Evolutionary conservation across 2,329 filamentous ascomycete genomes (phyloP), one percentile per base, ranked within the genome.

Genomic region (Orbilia quercus): DNA sequence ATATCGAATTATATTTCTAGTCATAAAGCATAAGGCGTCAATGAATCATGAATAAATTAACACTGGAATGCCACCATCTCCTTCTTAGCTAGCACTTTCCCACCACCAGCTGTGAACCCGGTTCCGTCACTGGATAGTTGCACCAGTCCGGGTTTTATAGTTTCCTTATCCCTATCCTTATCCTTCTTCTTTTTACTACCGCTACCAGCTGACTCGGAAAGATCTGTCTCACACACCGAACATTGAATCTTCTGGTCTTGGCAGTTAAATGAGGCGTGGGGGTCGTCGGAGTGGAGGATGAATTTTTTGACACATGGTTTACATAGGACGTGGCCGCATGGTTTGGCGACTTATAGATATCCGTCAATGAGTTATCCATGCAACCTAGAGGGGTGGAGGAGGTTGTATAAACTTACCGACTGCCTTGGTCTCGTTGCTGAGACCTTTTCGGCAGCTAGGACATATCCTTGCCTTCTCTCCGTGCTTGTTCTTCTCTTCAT

Each of bases 251-350:
- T 80, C 12, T 83, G 83, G 65, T 88, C 84, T 7, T 82, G 81
- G 34, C 84, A 82, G 0, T 80, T 79, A 28, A 80, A 81, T 1
- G 81, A 82, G 28, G 87, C 85, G 77, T 92, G 89, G 4, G 88
- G 87, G 79, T 90, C 86, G 69, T 81, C 83, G 64, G 81, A 82
- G 44, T 87, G 85, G 53, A 85, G 85, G 84, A 97, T 89, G 80
- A 98, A 96, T 78, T 92, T 90, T 62, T 89, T 86, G 14, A 93
- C 89, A 78, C 94, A 97, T 40, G 86, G 89, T 77, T 90, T 89
- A 81, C 94, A 99, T 20, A 97, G 81, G 0, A 98, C 92, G 79
- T 99, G 94, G 0, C 94, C 94, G 78, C 94, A 99, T 0, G 91
- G 91, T 79, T 91, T 93, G 1, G 91, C 89, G 57, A 97, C 82